A percentile compares a stretch with the other conserved stretches of the same genome.
These are phyloP conservation scores for Cladophialophora immunda DNA, from an alignment of 2,329 filamentous ascomycete species.

Conservation along the genomic window DNA sequence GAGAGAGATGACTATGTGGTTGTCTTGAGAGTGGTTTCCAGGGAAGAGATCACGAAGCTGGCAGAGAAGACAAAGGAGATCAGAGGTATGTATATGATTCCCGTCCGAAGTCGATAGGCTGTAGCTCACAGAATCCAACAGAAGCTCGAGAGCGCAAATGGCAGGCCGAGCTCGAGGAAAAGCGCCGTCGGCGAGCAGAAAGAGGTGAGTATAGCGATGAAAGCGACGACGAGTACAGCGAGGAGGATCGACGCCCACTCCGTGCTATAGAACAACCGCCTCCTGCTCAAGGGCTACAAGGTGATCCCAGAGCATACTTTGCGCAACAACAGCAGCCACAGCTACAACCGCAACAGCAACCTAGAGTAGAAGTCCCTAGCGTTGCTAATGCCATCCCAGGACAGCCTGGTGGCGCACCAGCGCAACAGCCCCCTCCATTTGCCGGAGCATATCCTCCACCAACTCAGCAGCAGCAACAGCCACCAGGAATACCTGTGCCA, in stretches of 20 bases:
- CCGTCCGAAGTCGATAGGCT: neutral
- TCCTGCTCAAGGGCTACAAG: conserved; percentile 21
- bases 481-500: conserved; percentile 29
- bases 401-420: conserved; percentile 13
- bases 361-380: conserved; percentile 11
- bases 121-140: conserved; percentile 40
- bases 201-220: conserved; percentile 49
- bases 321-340: conserved; percentile 33
- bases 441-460: conserved; percentile 20
- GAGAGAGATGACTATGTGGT: conserved; percentile 94
- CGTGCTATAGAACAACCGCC: conserved; percentile 46
- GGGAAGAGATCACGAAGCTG: conserved; percentile 89
- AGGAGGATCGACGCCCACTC: conserved; percentile 42
- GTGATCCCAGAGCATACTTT: conserved; percentile 33
- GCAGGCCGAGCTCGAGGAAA: conserved; percentile 46
- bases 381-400: conserved; percentile 11
- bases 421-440: conserved; percentile 17
- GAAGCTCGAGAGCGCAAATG: conserved; percentile 46
- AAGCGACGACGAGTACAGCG: conserved; percentile 49
- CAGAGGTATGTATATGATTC: conserved; percentile 66
- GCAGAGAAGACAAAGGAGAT: conserved; percentile 82
- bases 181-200: conserved; percentile 52
- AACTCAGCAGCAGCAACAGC: conserved; percentile 18
- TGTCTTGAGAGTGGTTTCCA: conserved; percentile 83
- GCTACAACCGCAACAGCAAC: conserved; percentile 28